Evolutionary conservation across 176 grass and related monocot genomes (phyloP).

Genomic region (Ampelocalamus luodianensis): DNA sequence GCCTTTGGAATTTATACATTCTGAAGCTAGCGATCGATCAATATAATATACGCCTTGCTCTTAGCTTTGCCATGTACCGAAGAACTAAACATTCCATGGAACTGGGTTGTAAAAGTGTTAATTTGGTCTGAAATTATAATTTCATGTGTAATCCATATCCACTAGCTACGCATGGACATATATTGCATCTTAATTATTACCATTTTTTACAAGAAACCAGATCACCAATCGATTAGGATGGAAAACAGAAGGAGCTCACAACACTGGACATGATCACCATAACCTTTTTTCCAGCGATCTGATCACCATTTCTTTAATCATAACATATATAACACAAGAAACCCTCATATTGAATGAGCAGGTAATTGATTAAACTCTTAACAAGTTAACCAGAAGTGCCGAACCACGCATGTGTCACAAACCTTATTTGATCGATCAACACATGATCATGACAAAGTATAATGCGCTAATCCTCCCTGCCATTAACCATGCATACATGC

Average conservation of each 20-base stretch:
- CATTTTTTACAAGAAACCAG: background rate
- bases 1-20: background rate
- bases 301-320: background rate
- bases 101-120: background rate
- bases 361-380: background rate
- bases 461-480: background rate
- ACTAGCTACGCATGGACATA: background rate
- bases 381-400: background rate
- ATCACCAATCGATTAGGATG: background rate
- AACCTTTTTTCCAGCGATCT: background rate
- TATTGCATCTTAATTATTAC: too few relatives aligned
- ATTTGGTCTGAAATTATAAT: background rate
- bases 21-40: background rate
- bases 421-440: slow-evolving; percentile 43
- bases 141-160: background rate
- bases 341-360: background rate
- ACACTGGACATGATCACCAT: background rate
- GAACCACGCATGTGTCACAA: background rate
- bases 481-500: background rate
- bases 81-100: background rate
- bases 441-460: slow-evolving; percentile 34
- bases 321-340: background rate
- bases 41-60: background rate
- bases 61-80: background rate
- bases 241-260: background rate